Evolutionary conservation across 2,329 filamentous ascomycete species (phyloP).

Genomic region (Magnaporthales sp.): DNA sequence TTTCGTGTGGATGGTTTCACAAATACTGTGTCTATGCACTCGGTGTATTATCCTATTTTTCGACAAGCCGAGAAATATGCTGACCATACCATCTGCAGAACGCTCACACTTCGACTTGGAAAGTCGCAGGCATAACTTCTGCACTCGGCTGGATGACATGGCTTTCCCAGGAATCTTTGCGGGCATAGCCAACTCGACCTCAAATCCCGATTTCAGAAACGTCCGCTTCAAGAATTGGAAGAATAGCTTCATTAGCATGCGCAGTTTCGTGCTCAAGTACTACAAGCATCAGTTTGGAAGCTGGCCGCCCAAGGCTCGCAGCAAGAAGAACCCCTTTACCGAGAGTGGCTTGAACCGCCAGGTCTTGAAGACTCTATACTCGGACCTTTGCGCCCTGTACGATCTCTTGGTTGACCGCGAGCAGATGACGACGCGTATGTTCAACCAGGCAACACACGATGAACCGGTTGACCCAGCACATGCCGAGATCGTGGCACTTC

Average conservation of each 20-base stretch:
- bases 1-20: too few relatives aligned
- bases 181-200: slow-evolving; percentile 78
- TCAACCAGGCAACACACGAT: slow-evolving; percentile 47
- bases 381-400: slow-evolving; percentile 79
- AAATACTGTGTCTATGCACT: too few relatives aligned
- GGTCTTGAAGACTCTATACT: slow-evolving; percentile 74
- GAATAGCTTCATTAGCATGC: slow-evolving; percentile 62
- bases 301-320: slow-evolving; percentile 87
- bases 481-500: slow-evolving; percentile 59
- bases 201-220: slow-evolving; percentile 63
- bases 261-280: slow-evolving; percentile 62
- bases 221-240: slow-evolving; percentile 83
- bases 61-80: background rate
- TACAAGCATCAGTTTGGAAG: slow-evolving; percentile 51
- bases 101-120: slow-evolving; percentile 73
- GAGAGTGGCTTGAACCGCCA: slow-evolving; percentile 80
- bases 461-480: slow-evolving; percentile 35
- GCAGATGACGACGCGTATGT: slow-evolving; percentile 67
- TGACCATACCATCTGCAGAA: slow-evolving; percentile 32
- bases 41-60: too few relatives aligned
- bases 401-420: slow-evolving; percentile 79
- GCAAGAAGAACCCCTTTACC: slow-evolving; percentile 84
- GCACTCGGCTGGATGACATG: slow-evolving; percentile 71
- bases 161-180: slow-evolving; percentile 87
- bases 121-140: slow-evolving; percentile 61